Base-by-base conservation (phyloP, 306 rosid species). In the Castanospermum australe region DNA sequence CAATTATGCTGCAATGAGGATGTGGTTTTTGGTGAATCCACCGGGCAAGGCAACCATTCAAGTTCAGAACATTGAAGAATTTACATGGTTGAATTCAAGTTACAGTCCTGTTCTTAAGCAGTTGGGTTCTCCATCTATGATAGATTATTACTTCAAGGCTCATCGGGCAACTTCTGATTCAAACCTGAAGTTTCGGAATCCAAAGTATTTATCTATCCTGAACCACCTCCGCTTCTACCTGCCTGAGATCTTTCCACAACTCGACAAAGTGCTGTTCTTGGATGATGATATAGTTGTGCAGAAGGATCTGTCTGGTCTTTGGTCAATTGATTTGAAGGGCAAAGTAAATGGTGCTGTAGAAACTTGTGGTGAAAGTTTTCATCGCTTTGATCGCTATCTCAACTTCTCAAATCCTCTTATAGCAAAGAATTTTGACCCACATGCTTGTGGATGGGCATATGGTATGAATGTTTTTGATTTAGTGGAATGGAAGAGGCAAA, bases 401-500 rank as follows among this genome's bases (percentile, higher is more conserved):
- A 95, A 95, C 88, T 95, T 95, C 82, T 91, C 99, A 63, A 86
- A 95, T 86, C 98, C 98, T 83, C 92, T 90, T 33, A 95, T 95
- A 77, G 87, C 99, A 0, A 91, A 86, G 88, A 90, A 89, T 54
- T 95, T 95, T 74, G 94, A 95, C 73, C 89, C 99, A 1, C 98
- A 14, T 79, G 98, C 99, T 61, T 95, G 99, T 85, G 99, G 99
- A 61, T 95, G 99, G 99, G 99, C 99, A 8, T 95, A 93, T 79
- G 99, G 99, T 36, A 95, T 95, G 99, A 95, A 95, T 82, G 55
- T 95, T 80, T 95, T 95, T 78, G 98, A 95, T 84, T 88, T 95
- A 89, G 85, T 73, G 39, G 87, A 95, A 86, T 95, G 99, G 99
- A 91, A 85, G 94, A 90, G 90, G 88, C 99, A 95, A 86, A 90